Percentiles rank a stretch among this genome's conserved stretches.
These are phyloP conservation scores for Sordariomycetes sp. DNA, from an alignment of 2,329 filamentous ascomycete species.

Conservation along the genomic window DNA sequence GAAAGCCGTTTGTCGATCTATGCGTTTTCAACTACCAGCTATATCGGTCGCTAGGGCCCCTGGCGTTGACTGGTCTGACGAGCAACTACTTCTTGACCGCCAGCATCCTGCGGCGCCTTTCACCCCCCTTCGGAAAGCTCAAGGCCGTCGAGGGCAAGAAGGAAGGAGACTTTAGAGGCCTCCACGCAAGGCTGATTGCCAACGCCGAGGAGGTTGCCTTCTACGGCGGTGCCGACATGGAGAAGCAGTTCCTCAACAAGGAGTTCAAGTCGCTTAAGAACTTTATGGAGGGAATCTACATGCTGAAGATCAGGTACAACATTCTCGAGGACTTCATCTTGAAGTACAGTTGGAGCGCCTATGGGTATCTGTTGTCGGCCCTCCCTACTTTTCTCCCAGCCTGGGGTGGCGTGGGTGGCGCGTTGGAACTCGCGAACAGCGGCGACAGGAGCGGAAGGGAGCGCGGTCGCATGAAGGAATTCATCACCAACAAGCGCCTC, in stretches of 20 bases:
- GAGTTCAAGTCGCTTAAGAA: slow-evolving; percentile 87
- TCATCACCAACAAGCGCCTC: slow-evolving; percentile 96
- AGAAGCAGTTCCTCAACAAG: slow-evolving; percentile 81
- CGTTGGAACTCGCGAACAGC: slow-evolving; percentile 47
- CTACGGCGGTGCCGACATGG: slow-evolving; percentile 89
- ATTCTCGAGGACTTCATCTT: slow-evolving; percentile 97
- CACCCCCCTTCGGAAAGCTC: slow-evolving; percentile 90
- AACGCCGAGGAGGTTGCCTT: slow-evolving; percentile 98
- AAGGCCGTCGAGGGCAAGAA: slow-evolving; percentile 92
- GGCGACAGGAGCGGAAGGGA: slow-evolving; percentile 47
- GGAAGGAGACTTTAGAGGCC: slow-evolving; percentile 85
- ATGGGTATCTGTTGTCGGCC: slow-evolving; percentile 87
- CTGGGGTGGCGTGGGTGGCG: slow-evolving; percentile 76
- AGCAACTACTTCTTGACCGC: slow-evolving; percentile 93
- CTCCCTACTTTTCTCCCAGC: slow-evolving; percentile 88
- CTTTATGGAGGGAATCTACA: slow-evolving; percentile 98
- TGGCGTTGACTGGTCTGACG: slow-evolving; percentile 74
- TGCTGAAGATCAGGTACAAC: slow-evolving; percentile 94
- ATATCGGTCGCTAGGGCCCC: slow-evolving; percentile 76
- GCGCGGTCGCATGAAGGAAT: slow-evolving; percentile 87
- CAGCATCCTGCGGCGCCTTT: slow-evolving; percentile 74
- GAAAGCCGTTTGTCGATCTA: slow-evolving; percentile 95
- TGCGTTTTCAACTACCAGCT: slow-evolving; percentile 98
- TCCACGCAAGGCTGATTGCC: slow-evolving; percentile 85
- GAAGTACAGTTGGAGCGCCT: slow-evolving; percentile 98